Evolutionary conservation across 495 filamentous ascomycete species (phyloP).

Genomic region (Massariosphaeria phaeospora): DNA sequence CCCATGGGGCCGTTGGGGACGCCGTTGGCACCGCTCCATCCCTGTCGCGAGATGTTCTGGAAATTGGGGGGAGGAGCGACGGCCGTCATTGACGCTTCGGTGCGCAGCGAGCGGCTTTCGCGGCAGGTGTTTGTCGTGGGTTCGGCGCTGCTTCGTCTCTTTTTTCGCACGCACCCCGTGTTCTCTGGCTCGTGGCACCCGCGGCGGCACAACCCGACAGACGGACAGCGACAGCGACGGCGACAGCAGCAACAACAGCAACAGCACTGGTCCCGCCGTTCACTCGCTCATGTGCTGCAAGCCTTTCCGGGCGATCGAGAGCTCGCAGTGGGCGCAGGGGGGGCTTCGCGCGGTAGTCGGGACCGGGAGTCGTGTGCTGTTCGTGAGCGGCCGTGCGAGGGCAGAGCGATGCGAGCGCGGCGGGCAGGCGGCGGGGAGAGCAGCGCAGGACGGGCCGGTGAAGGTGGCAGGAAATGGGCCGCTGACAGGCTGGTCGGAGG

Average conservation of each 20-base stretch:
- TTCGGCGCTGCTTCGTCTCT: too few relatives aligned
- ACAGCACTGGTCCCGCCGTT: slow-evolving; percentile 12
- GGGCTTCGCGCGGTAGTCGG: slow-evolving; percentile 7
- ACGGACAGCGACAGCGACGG: slow-evolving; percentile 17
- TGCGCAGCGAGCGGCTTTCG: slow-evolving; percentile 38
- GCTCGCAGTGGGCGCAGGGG: slow-evolving; percentile 19
- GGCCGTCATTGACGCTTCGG: slow-evolving; percentile 75
- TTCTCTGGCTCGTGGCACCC: slow-evolving; percentile 17
- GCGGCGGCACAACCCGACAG: slow-evolving; percentile 11
- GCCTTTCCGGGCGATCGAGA: too few relatives aligned
- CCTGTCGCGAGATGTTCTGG: slow-evolving; percentile 61
- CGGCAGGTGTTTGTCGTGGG: not conserved
- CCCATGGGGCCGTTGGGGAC: slow-evolving; percentile 68
- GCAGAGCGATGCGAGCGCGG: slow-evolving; percentile 17
- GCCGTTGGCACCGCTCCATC: slow-evolving; percentile 65
- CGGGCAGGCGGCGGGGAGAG: slow-evolving; percentile 2
- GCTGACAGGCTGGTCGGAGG: not conserved
- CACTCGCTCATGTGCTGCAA: slow-evolving; percentile 19
- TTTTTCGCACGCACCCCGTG: slow-evolving; percentile 25
- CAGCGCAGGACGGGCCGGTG: slow-evolving; percentile 15
- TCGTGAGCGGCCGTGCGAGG: slow-evolving; percentile 17
- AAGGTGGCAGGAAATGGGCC: not conserved
- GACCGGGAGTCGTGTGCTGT: slow-evolving; percentile 28
- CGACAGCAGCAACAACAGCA: slow-evolving; percentile 22
- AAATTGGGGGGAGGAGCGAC: slow-evolving; percentile 91